phyloP scores from a whole-genome alignment of 1,284 basidiomycete genomes.

The Trametes polyzona region DNA sequence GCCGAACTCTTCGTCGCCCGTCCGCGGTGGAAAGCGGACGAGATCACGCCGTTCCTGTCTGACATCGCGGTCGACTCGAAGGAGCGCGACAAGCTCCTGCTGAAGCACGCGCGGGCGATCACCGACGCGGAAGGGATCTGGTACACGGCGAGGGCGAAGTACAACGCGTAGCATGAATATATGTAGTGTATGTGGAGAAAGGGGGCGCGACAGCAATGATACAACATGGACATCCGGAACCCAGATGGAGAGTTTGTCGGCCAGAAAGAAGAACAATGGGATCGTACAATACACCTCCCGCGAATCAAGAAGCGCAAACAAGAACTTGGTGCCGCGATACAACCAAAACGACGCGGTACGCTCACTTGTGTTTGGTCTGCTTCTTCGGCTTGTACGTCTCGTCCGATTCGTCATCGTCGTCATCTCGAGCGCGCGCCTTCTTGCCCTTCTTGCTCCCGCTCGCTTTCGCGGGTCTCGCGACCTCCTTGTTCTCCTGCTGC shows the following conservation, averaged over 20 bases:
- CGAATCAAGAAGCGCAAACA: background rate
- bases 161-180: conserved; percentile 12
- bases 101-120: conserved; percentile 82
- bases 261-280: too few relatives aligned
- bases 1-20: conserved; percentile 82
- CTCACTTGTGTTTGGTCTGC: conserved; percentile 17
- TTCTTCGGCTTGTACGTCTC: conserved; percentile 12
- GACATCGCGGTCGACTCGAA: conserved; percentile 84
- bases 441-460: conserved; percentile 17
- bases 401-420: conserved; percentile 23
- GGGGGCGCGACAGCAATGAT: background rate
- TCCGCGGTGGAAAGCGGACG: conserved; percentile 75
- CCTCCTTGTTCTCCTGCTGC: background rate
- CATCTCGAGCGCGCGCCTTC: conserved; percentile 13
- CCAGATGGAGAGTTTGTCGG: background rate
- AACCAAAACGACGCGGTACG: too few relatives aligned
- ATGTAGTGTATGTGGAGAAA: background rate
- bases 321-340: too few relatives aligned
- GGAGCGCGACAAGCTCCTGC: conserved; percentile 82
- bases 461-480: conserved; percentile 17
- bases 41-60: conserved; percentile 79
- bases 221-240: background rate
- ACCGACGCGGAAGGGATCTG: conserved; percentile 70
- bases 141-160: conserved; percentile 66
- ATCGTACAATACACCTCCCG: too few relatives aligned